Evolutionary conservation across 805 yeast genomes (phyloP).

Genomic region (Yarrowia phangngaensis): DNA sequence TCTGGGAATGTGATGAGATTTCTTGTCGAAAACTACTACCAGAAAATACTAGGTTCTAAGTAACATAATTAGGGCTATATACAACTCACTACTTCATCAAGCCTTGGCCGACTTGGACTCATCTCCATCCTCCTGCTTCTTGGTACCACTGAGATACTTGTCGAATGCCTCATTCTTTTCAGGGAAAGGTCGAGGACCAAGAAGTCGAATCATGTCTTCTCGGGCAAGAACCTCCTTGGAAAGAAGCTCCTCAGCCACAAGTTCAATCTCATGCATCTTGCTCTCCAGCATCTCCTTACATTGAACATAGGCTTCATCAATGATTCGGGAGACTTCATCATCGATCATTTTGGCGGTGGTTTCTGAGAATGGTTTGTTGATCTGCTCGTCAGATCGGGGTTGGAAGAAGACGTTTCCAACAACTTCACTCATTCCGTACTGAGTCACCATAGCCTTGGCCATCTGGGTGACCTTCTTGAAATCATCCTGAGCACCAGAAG

Average conservation of each 20-base stretch:
- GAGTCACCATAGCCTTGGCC: conserved; percentile 86
- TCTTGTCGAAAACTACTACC: no score
- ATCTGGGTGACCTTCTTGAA: conserved; percentile 85
- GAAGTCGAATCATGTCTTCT: conserved; percentile 69
- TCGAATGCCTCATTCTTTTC: conserved; percentile 86
- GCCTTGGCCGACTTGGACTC: no score
- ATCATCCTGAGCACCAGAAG: conserved; percentile 90
- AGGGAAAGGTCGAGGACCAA: conserved; percentile 75
- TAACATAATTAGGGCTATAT: no score
- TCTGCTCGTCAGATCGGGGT: conserved; percentile 46
- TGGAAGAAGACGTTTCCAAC: conserved; percentile 63
- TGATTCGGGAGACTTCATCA: conserved; percentile 61
- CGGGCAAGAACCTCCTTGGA: conserved; percentile 75
- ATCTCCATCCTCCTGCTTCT: conserved; percentile 17
- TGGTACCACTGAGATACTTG: conserved; percentile 52
- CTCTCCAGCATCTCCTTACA: conserved; percentile 57
- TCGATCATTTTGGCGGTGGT: conserved; percentile 66
- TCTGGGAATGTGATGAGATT: no score
- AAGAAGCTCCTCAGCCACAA: conserved; percentile 70
- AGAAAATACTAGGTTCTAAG: no score
- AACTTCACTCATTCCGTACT: conserved; percentile 80
- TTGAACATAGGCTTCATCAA: conserved; percentile 58
- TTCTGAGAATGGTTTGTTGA: conserved; percentile 65
- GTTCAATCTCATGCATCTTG: conserved; percentile 57
- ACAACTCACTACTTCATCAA: no score